These are phyloP conservation scores for Lachnellula cervina DNA, from an alignment of 2,329 filamentous ascomycete species.

Conservation along the genomic window DNA sequence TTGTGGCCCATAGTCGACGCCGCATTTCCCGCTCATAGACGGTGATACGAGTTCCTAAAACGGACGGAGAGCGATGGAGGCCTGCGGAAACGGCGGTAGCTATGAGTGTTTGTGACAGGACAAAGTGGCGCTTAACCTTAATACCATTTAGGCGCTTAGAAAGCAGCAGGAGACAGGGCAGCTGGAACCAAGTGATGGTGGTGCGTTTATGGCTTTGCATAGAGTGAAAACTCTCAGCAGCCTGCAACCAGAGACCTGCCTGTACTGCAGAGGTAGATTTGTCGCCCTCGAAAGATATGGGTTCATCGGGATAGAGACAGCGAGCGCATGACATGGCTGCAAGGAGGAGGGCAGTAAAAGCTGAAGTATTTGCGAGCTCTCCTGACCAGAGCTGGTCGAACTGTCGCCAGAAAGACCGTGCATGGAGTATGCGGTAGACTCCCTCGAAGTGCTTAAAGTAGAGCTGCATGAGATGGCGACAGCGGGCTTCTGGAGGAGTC, in stretches of 20 bases:
- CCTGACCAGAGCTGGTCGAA: conserved; percentile 17
- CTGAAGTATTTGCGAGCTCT: conserved; percentile 6
- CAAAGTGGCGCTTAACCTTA: not conserved
- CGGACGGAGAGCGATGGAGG: not conserved
- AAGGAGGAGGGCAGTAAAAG: conserved; percentile 18
- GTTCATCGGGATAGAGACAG: not conserved
- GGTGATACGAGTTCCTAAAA: not conserved
- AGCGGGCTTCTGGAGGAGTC: not conserved
- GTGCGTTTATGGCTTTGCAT: not conserved
- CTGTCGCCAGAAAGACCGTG: conserved; percentile 21
- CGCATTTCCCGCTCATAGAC: conserved; percentile 4
- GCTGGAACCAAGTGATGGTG: not conserved
- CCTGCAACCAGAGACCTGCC: not conserved
- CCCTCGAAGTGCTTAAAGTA: not conserved
- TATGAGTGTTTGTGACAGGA: not conserved
- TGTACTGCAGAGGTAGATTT: not conserved
- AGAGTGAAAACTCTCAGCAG: not conserved
- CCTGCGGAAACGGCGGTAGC: not conserved
- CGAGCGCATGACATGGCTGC: conserved; percentile 14
- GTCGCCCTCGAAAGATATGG: not conserved
- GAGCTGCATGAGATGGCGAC: not conserved
- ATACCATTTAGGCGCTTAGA: not conserved
- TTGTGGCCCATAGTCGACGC: conserved; percentile 2
- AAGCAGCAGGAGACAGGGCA: not conserved
- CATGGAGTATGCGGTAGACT: conserved; percentile 19